Evolutionary conservation across 805 yeast species (phyloP), one percentile per base, ranked within the genome.

Genomic region (Debaryomyces tyrocola): DNA sequence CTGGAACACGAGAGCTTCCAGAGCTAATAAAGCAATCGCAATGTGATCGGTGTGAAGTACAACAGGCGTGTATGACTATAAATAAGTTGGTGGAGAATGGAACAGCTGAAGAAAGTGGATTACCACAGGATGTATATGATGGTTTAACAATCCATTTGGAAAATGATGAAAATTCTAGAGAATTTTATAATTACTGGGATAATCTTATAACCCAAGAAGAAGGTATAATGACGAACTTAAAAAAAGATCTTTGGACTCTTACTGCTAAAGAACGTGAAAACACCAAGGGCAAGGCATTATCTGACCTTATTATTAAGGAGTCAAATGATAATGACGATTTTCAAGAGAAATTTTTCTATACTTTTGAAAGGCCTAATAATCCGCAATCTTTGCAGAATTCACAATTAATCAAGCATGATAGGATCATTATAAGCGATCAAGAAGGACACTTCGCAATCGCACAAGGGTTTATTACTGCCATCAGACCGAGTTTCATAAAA

Each of bases 351-450:
- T 82, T 66, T 51, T 40, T 67, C 7, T 85, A 84, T 60, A 73
- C 78, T 0, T 80, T 85, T 57, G 65, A 63, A 42, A 70, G 84
- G 56, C 60, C 55, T 18, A 17, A 27, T 10, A 37, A 17, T 12
- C 4, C 35, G 6, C 27, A n/a, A 4, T 41, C 53, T 35, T 18
- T 53, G 35, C 61, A 62, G 31, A 38, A 58, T 2, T 67, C 84
- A 0, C 89, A 85, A 47, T 55, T 90, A 2, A 43, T 69, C 0
- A 69, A 73, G 33, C 74, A 78, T 51, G 97, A 91, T 58, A 70
- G 81, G 34, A 77, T 91, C 1, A 73, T 86, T 12, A 69, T 90
- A 1, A 90, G 96, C 58, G 96, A 87, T 61, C 95, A 88, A 55
- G 49, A 62, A 0, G 96, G 96, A 0, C 89, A 86, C 60, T 84